Evolutionary conservation across 305 asterid genomes (phyloP).

Genomic region (Fraxinus angustifolia): DNA sequence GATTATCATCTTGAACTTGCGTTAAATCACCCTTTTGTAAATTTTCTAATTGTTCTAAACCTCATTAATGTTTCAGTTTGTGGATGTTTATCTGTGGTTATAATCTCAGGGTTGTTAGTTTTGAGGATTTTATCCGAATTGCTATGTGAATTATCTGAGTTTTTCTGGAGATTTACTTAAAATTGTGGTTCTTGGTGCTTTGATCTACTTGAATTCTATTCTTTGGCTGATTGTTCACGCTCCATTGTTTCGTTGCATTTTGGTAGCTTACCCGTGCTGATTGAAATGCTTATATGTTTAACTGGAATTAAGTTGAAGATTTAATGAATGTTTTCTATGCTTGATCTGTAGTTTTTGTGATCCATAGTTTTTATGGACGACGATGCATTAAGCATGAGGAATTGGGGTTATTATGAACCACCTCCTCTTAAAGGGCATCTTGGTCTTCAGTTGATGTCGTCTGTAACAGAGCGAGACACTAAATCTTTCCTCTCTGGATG

Average conservation of each 20-base stretch:
- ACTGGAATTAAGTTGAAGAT: constrained; percentile 12
- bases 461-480: constrained; percentile 65
- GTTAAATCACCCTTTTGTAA: neutral
- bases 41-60: constrained; percentile 19
- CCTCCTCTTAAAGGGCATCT: constrained; percentile 60
- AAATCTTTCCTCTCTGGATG: constrained; percentile 61
- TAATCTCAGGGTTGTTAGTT: neutral
- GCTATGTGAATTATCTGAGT: constrained; percentile 17
- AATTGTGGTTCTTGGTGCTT: neutral
- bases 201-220: constrained; percentile 8
- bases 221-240: neutral
- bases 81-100: neutral
- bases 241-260: constrained; percentile 9
- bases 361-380: constrained; percentile 66
- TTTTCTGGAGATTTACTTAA: constrained; percentile 1
- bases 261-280: neutral
- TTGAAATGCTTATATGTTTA: constrained; percentile 12
- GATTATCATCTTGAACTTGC: neutral
- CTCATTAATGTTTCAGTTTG: constrained; percentile 14
- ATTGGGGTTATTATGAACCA: constrained; percentile 92
- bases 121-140: constrained; percentile 7
- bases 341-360: constrained; percentile 32
- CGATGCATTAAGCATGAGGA: constrained; percentile 67
- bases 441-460: constrained; percentile 77
- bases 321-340: constrained; percentile 30